Conservation (phyloP, 257 asterid genomes). For the Ocimum tenuiflorum region DNA sequence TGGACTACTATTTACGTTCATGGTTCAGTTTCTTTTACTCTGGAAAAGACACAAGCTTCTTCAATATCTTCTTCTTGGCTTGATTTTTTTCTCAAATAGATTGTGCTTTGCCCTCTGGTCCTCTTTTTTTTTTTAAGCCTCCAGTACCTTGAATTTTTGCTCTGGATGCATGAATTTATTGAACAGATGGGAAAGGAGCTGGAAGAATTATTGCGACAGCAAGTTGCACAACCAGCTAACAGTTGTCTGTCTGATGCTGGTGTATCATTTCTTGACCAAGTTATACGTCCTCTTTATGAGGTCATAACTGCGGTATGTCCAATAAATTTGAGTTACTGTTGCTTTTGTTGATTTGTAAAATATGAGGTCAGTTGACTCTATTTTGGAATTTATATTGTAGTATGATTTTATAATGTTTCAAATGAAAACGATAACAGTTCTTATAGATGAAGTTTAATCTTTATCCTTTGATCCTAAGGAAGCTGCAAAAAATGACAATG, state of each 20-base stretch:
- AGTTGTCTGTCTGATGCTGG: constrained; percentile 73
- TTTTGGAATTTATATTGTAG: neutral
- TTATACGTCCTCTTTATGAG: constrained; percentile 72
- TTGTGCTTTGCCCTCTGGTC: too few relatives aligned
- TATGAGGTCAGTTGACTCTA: neutral
- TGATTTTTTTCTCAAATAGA: too few relatives aligned
- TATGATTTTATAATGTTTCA: neutral
- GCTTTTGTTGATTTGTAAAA: neutral
- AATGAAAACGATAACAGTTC: neutral
- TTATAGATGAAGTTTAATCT: neutral
- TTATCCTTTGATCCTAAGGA: constrained; percentile 46
- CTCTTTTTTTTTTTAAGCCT: too few relatives aligned
- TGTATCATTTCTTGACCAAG: constrained; percentile 87
- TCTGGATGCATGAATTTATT: constrained; percentile 19
- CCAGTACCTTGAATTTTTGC: constrained; percentile 3
- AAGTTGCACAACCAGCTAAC: constrained; percentile 72
- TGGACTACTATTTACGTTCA: too few relatives aligned
- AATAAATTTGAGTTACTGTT: constrained; percentile 1
- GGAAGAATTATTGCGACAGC: constrained; percentile 60
- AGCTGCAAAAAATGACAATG: constrained; percentile 84
- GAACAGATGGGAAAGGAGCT: constrained; percentile 94
- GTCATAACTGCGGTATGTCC: constrained; percentile 81
- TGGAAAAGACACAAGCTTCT: neutral
- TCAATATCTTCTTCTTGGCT: neutral
- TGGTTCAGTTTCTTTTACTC: neutral